phyloP scores from a whole-genome alignment of 208 protist species.

The Balamuthia mandrillaris region DNA sequence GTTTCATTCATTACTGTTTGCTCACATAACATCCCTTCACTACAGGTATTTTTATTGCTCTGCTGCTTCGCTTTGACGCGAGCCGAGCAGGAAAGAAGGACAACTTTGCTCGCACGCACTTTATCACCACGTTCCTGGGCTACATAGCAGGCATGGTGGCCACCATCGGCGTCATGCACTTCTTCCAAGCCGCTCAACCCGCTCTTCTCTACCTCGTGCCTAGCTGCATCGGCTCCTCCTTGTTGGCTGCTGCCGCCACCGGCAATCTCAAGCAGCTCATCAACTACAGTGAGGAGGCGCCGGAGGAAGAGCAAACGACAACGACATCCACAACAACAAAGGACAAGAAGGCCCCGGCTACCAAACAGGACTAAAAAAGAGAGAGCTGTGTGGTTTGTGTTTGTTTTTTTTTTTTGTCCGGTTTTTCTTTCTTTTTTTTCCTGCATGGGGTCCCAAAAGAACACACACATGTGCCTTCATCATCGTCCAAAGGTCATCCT shows the following conservation, averaged over 20 bases:
- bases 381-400: conserved; percentile 70
- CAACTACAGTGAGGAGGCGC: conserved; percentile 38
- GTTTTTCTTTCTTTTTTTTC: no score
- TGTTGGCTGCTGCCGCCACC: conserved; percentile 45
- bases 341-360: conserved; percentile 71
- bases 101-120: conserved; percentile 70
- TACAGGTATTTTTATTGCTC: conserved; percentile 82
- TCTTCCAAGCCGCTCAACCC: conserved; percentile 84
- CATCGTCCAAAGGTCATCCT: no score
- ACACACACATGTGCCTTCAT: no score
- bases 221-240: conserved; percentile 50
- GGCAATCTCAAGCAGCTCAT: conserved; percentile 64
- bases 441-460: no score
- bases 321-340: not conserved
- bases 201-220: conserved; percentile 78
- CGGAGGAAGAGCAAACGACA: not conserved
- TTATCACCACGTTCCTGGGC: conserved; percentile 74
- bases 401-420: conserved; percentile 42
- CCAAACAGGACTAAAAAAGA: no score
- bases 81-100: conserved; percentile 35
- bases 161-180: conserved; percentile 91
- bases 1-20: not conserved
- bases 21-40: not conserved
- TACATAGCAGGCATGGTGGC: conserved; percentile 86
- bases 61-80: conserved; percentile 87